These are phyloP conservation scores for Sphagnum fallax DNA, from an alignment of 228 moss, liverwort and hornwort genomes.

Conservation along the genomic window DNA sequence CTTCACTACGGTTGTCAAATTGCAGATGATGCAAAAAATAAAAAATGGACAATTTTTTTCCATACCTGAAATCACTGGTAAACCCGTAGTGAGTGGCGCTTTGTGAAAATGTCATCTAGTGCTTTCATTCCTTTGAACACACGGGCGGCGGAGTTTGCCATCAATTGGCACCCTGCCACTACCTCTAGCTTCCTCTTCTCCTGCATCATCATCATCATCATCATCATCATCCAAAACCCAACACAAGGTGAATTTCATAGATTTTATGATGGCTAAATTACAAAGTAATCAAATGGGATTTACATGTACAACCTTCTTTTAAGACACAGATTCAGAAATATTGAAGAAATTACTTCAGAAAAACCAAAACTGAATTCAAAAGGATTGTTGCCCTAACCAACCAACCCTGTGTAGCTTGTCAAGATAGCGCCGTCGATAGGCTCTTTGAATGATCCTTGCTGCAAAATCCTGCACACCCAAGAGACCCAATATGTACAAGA, in stretches of 20 bases:
- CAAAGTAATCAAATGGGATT: neutral
- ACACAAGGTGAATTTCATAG: neutral
- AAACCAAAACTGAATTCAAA: too few species aligned
- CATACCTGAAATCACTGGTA: too few species aligned
- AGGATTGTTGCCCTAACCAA: too few species aligned
- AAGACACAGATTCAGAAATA: neutral
- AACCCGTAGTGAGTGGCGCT: too few species aligned
- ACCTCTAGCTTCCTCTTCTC: slow-evolving; percentile 60
- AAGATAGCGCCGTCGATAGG: slow-evolving; percentile 48
- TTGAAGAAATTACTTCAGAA: neutral
- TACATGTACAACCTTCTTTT: neutral
- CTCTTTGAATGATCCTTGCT: slow-evolving; percentile 68
- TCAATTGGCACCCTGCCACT: slow-evolving; percentile 53
- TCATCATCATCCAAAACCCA: neutral
- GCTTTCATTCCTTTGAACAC: slow-evolving; percentile 50
- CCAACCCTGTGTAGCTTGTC: slow-evolving; percentile 37
- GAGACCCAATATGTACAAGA: neutral
- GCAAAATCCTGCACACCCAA: slow-evolving; percentile 50
- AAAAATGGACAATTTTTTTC: too few species aligned
- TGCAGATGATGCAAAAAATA: too few species aligned
- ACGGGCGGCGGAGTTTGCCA: slow-evolving; percentile 60
- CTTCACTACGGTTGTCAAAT: too few species aligned
- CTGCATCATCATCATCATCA: slow-evolving; percentile 11
- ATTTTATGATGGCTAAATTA: neutral
- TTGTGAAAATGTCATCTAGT: slow-evolving; percentile 70